A percentile compares a stretch with the other conserved stretches of the same genome.
Conservation (phyloP, 805 yeast genomes). For the Maudiozyma pseudohumilis region DNA sequence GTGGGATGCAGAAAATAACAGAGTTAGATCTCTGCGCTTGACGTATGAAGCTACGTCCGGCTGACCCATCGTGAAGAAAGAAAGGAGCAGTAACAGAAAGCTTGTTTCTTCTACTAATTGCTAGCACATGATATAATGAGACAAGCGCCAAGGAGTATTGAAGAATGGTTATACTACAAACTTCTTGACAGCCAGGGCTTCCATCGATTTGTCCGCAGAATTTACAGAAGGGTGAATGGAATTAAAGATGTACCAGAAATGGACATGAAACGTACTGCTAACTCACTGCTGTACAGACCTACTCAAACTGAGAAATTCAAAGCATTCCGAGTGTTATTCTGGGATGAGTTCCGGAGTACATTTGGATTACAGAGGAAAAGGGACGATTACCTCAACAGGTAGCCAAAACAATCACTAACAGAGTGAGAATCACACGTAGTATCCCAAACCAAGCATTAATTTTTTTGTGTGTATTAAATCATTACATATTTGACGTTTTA, state of each 20-base stretch:
- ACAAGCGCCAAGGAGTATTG: constrained; percentile 31
- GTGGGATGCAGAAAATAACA: too few relatives aligned
- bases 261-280: constrained; percentile 12
- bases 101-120: not conserved
- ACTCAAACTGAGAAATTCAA: constrained; percentile 44
- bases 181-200: constrained; percentile 50
- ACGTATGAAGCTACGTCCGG: too few relatives aligned
- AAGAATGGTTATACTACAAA: constrained; percentile 38
- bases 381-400: constrained; percentile 11
- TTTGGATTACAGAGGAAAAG: constrained; percentile 36
- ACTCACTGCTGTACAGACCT: constrained; percentile 34
- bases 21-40: too few relatives aligned
- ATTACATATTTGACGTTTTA: too few relatives aligned
- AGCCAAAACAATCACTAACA: too few relatives aligned
- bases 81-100: not conserved
- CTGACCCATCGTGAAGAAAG: not conserved
- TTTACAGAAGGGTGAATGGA: constrained; percentile 57
- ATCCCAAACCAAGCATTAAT: too few relatives aligned
- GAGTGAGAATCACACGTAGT: too few relatives aligned
- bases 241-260: constrained; percentile 35
- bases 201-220: constrained; percentile 48
- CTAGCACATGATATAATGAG: constrained; percentile 5
- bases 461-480: too few relatives aligned
- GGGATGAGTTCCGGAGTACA: constrained; percentile 48
- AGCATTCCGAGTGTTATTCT: constrained; percentile 51